Evolutionary conservation across 2,329 filamentous ascomycete species (phyloP).

Genomic region (Neurospora sp.): DNA sequence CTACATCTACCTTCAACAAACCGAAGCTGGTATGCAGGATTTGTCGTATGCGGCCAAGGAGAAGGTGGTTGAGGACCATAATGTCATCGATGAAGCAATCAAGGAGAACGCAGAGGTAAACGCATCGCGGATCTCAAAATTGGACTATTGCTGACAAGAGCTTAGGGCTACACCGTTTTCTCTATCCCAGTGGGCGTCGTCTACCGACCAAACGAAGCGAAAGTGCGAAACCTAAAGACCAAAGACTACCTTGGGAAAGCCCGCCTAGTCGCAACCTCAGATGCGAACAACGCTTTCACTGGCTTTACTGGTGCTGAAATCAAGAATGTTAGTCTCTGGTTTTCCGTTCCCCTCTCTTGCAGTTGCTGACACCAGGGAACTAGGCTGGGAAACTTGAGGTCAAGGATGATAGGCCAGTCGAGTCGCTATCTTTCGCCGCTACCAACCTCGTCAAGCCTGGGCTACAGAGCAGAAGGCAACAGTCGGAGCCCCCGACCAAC

Average conservation of each 20-base stretch:
- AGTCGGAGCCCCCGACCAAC: slow-evolving; percentile 71
- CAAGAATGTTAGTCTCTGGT: slow-evolving; percentile 49
- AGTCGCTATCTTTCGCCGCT: slow-evolving; percentile 84
- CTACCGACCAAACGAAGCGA: slow-evolving; percentile 92
- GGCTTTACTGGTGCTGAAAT: slow-evolving; percentile 73
- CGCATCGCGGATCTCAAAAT: not conserved
- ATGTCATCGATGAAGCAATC: slow-evolving; percentile 97
- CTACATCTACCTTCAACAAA: slow-evolving; percentile 93
- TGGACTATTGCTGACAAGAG: not conserved
- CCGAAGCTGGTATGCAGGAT: slow-evolving; percentile 84
- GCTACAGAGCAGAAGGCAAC: slow-evolving; percentile 69
- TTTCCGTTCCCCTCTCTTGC: not conserved
- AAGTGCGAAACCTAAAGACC: slow-evolving; percentile 94
- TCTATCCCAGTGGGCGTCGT: slow-evolving; percentile 94
- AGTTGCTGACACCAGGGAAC: not conserved
- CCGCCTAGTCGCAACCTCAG: slow-evolving; percentile 80
- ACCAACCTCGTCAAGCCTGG: slow-evolving; percentile 87
- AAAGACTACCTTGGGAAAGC: slow-evolving; percentile 98
- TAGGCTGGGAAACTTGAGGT: slow-evolving; percentile 43
- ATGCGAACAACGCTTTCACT: slow-evolving; percentile 70
- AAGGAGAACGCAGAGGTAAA: slow-evolving; percentile 80
- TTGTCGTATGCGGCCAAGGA: slow-evolving; percentile 85
- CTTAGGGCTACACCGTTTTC: slow-evolving; percentile 91
- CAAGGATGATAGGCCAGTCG: slow-evolving; percentile 71
- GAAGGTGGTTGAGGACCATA: slow-evolving; percentile 91